These are phyloP conservation scores for Iberis pinnata DNA, from an alignment of 345 rosid species.

Conservation along the genomic window DNA sequence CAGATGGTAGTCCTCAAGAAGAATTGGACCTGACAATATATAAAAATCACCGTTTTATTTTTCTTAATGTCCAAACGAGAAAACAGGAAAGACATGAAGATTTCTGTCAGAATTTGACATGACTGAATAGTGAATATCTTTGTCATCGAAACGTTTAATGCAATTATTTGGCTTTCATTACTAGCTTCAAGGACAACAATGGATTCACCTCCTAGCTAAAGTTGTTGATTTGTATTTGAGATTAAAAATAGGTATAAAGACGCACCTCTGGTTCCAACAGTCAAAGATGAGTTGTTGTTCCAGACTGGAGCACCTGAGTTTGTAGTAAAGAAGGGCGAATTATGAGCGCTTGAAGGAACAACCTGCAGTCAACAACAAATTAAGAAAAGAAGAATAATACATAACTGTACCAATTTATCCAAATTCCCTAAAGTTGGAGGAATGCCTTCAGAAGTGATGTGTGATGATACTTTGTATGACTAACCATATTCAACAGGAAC, in stretches of 20 bases:
- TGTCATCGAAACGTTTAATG: conserved; percentile 1
- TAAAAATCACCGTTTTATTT: not conserved
- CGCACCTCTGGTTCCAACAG: conserved; percentile 35
- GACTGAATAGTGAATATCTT: conserved; percentile 3
- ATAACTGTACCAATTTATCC: not conserved
- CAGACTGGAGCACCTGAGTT: conserved; percentile 37
- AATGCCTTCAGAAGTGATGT: conserved; percentile 1
- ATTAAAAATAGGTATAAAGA: not conserved
- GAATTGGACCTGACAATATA: conserved; percentile 67
- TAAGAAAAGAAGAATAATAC: not conserved
- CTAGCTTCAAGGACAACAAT: not conserved
- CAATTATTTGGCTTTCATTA: not conserved
- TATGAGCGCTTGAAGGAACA: conserved; percentile 31
- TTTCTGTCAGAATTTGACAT: not conserved
- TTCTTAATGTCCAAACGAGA: not conserved
- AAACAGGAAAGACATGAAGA: not conserved
- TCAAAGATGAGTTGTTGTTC: conserved; percentile 34
- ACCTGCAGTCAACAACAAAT: conserved; percentile 6
- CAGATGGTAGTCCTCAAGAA: conserved; percentile 93
- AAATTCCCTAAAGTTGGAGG: not conserved
- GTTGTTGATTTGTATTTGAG: not conserved
- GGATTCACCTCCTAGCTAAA: not conserved
- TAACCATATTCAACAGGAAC: conserved; percentile 10
- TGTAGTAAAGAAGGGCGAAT: conserved; percentile 29
- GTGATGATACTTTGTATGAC: conserved; percentile 5